Evolutionary conservation across 768 basidiomycete species (phyloP).

Genomic region (Leccinellum albellum): DNA sequence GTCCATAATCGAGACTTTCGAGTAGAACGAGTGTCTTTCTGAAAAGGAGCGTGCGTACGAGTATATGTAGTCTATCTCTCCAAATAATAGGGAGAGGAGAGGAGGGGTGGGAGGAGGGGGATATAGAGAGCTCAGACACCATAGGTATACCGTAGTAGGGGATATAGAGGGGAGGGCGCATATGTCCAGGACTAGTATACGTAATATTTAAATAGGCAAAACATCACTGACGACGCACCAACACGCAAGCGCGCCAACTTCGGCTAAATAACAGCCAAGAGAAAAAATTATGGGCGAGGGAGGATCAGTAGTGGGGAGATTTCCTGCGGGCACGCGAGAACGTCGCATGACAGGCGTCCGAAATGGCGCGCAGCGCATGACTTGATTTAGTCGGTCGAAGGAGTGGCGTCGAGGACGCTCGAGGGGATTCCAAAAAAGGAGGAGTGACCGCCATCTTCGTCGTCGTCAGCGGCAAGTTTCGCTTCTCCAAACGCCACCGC

Average conservation of each 20-base stretch:
- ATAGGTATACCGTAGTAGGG: not conserved
- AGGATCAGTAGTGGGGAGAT: conserved; percentile 1
- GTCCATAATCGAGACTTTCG: not conserved
- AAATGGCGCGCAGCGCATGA: conserved; percentile 23
- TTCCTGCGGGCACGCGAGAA: conserved; percentile 15
- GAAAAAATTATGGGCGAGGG: not conserved
- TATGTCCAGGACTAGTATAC: not conserved
- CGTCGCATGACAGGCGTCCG: conserved; percentile 22
- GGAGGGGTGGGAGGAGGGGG: not conserved
- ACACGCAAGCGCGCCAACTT: not conserved
- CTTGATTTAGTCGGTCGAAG: conserved; percentile 12
- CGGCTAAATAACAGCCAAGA: not conserved
- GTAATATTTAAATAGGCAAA: not conserved
- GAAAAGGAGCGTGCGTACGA: not conserved
- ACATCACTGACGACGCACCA: not conserved
- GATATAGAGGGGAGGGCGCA: not conserved
- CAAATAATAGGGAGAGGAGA: not conserved
- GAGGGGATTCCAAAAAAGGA: conserved; percentile 2
- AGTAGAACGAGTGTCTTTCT: not conserved
- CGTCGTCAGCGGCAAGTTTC: not conserved
- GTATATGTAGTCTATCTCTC: not conserved
- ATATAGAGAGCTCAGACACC: not conserved
- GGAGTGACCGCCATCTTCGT: conserved; percentile 1
- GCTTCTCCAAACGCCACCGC: conserved; percentile 13
- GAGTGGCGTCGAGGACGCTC: not conserved